Evolutionary conservation across 495 filamentous ascomycete species (phyloP), one percentile per base, ranked within the genome.

Genomic region (Lasiosphaeris hirsuta): DNA sequence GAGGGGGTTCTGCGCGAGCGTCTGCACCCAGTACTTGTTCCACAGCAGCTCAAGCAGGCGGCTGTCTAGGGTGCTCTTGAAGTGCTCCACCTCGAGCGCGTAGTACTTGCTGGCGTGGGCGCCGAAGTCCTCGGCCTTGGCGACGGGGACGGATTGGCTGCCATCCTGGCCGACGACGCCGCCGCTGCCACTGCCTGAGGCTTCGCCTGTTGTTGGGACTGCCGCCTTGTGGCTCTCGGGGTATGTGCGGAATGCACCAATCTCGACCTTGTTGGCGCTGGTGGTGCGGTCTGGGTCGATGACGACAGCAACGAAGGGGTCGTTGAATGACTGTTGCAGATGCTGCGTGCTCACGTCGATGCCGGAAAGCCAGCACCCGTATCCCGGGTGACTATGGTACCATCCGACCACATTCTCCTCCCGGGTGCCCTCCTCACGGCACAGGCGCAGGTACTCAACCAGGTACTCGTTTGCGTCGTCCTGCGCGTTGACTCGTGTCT

Each of bases 21-120:
- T 99, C 56, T 91, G 86, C 19, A 97, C 93, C 95, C 95, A 99
- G 75, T 99, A 99, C 69, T 99, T 99, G 72, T 96, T 97, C 95
- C 95, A 99, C 51, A 99, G 79, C 42, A 90, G 80, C 60, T 92
- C 90, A 6, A 99, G 77, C 33, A 97, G 78, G 59, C 89, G 84
- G 1, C 84, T 79, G 69, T 99, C 95, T 34, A 99, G 86, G 4
- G 87, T 86, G 54, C 86, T 90, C 78, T 96, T 96, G 78, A 90
- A 99, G 75, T 94, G 89, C 34, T 89, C 89, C 8, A 97, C 89
- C 50, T 94, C 89, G 5, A 99, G 84, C 0, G 85, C 73, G 69
- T 99, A 99, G 72, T 99, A 99, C 38, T 86, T 83, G 63, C 82
- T 89, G 3, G 84, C 86, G 69, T 97, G 92, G 11, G 95, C 92